Conservation (phyloP, 257 asterid species). For the Solanum sitiens region DNA sequence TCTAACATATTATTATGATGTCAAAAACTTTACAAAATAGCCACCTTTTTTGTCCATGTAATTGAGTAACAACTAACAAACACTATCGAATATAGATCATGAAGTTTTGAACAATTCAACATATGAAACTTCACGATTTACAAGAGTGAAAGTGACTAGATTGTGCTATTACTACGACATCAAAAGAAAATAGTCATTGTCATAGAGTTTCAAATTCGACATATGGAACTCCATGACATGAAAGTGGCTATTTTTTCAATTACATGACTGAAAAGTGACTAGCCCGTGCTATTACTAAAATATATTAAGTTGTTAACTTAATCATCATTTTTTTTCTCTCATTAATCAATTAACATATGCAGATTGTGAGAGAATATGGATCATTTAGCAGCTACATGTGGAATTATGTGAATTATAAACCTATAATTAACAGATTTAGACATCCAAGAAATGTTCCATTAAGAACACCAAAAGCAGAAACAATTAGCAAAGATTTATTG, state of each 20-base stretch:
- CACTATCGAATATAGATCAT: neutral
- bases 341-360: neutral
- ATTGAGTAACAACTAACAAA: neutral
- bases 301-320: neutral
- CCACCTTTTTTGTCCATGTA: neutral
- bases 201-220: neutral
- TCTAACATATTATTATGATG: neutral
- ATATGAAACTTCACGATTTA: neutral
- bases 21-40: neutral
- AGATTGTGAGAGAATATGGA: slow-evolving; percentile 72
- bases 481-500: slow-evolving; percentile 69
- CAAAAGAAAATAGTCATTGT: neutral
- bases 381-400: slow-evolving; percentile 81
- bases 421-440: slow-evolving; percentile 60
- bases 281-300: neutral
- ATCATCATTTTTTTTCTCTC: neutral
- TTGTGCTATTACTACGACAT: neutral
- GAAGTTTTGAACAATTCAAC: neutral
- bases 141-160: neutral
- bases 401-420: slow-evolving; percentile 67
- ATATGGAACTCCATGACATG: neutral
- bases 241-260: neutral
- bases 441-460: slow-evolving; percentile 73
- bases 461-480: slow-evolving; percentile 81
- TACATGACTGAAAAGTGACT: neutral